phyloP scores from a whole-genome alignment of 192 early-diverging fungal species.

The Linnemannia zychae region DNA sequence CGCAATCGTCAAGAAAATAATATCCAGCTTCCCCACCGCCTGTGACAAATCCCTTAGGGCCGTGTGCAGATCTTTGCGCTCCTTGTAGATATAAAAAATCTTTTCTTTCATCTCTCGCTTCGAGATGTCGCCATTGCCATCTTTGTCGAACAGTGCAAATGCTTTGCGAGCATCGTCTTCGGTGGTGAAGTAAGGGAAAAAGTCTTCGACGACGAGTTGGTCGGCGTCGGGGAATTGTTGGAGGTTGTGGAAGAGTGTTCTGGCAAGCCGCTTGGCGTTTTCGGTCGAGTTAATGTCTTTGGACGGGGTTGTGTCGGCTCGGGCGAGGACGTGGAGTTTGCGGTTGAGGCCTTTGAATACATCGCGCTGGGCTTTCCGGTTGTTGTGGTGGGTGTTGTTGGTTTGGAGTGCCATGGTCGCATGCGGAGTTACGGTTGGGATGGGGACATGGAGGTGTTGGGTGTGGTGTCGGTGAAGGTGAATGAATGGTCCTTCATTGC shows the following conservation, averaged over 20 bases:
- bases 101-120: slow-evolving; percentile 84
- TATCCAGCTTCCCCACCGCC: slow-evolving; percentile 83
- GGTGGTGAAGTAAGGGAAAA: slow-evolving; percentile 80
- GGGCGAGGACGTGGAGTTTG: slow-evolving; percentile 34
- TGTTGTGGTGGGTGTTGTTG: slow-evolving; percentile 16
- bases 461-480: too few species aligned
- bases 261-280: slow-evolving; percentile 43
- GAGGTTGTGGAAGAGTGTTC: slow-evolving; percentile 41
- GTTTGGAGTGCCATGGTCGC: not conserved
- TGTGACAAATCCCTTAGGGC: slow-evolving; percentile 85
- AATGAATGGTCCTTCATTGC: too few species aligned
- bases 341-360: slow-evolving; percentile 39
- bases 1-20: slow-evolving; percentile 71
- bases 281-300: slow-evolving; percentile 49
- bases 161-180: slow-evolving; percentile 81
- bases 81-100: slow-evolving; percentile 83
- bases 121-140: slow-evolving; percentile 88
- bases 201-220: slow-evolving; percentile 77
- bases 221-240: slow-evolving; percentile 38
- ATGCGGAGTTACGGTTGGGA: too few species aligned
- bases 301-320: slow-evolving; percentile 32
- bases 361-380: slow-evolving; percentile 1
- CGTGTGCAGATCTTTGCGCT: slow-evolving; percentile 76
- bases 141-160: slow-evolving; percentile 88
- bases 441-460: too few species aligned